phyloP scores from a whole-genome alignment of 1,284 basidiomycete species.

The Coriolopsis trogii region DNA sequence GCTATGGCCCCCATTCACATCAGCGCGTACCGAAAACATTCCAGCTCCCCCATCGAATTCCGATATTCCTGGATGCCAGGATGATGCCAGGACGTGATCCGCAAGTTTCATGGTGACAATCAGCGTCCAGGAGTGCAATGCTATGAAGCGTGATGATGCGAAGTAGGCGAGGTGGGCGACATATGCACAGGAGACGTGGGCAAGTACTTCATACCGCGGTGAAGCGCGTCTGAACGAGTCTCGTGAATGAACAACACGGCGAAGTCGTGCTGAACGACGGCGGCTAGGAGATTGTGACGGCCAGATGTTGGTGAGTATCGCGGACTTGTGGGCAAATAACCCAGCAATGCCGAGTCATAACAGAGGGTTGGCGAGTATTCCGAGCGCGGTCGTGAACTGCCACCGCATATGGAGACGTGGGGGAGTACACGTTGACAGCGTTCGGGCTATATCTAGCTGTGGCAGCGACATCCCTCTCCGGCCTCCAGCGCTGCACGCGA shows the following conservation, averaged over 20 bases:
- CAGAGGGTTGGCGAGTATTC: conserved; percentile 76
- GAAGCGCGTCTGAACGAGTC: conserved; percentile 88
- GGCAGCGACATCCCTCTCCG: conserved; percentile 81
- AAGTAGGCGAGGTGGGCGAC: conserved; percentile 83
- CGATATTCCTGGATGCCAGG: no score
- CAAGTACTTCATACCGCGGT: conserved; percentile 81
- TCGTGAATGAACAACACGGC: conserved; percentile 83
- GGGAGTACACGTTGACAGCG: conserved; percentile 84
- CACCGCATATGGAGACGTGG: conserved; percentile 86
- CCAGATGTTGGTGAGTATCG: conserved; percentile 85
- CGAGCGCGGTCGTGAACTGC: conserved; percentile 75
- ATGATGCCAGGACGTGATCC: no score
- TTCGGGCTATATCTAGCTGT: conserved; percentile 82
- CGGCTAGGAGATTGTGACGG: conserved; percentile 78
- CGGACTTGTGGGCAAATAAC: conserved; percentile 89
- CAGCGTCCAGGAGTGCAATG: no score
- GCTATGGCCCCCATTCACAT: no score
- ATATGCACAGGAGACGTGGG: conserved; percentile 76
- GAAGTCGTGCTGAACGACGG: conserved; percentile 88
- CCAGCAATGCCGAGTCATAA: conserved; percentile 84
- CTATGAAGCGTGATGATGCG: no score
- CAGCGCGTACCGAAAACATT: no score
- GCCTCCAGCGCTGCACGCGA: conserved; percentile 81
- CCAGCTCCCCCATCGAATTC: no score
- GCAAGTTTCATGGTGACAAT: no score